Evolutionary conservation across 2,329 filamentous ascomycete species (phyloP).

Genomic region (Alternaria sp.): DNA sequence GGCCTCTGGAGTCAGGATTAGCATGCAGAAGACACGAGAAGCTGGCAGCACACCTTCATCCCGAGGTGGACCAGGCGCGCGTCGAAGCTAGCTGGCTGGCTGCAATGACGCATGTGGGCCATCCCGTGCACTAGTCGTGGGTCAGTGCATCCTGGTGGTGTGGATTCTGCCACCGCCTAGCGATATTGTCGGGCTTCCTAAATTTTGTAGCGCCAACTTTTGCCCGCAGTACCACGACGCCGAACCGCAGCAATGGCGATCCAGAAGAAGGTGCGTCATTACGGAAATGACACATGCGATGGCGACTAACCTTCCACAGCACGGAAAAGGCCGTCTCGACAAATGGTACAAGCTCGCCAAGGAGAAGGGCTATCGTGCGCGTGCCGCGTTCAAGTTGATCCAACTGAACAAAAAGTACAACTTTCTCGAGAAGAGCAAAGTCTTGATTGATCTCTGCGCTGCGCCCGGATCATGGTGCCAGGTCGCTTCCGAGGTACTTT

Average conservation of each 20-base stretch:
- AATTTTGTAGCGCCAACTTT: conserved; percentile 36
- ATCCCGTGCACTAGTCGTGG: conserved; percentile 18
- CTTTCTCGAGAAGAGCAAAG: conserved; percentile 95
- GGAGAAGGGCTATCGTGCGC: conserved; percentile 94
- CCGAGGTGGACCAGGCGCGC: conserved; percentile 25
- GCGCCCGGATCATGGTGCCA: conserved; percentile 72
- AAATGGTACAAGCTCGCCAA: conserved; percentile 99
- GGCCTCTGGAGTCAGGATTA: conserved; percentile 30
- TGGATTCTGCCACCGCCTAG: conserved; percentile 32
- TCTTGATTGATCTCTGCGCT: conserved; percentile 95
- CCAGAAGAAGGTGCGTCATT: conserved; percentile 78
- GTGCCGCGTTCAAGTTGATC: conserved; percentile 97
- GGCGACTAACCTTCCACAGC: conserved; percentile 56
- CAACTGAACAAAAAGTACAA: conserved; percentile 99
- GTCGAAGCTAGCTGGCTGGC: conserved; percentile 15
- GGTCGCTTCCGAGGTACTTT: conserved; percentile 81
- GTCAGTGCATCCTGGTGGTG: conserved; percentile 17
- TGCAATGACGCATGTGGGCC: conserved; percentile 33
- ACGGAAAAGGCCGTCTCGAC: conserved; percentile 97
- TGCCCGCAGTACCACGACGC: conserved; percentile 29
- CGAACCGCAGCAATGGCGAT: conserved; percentile 75
- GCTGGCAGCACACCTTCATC: conserved; percentile 30
- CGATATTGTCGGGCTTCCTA: conserved; percentile 21
- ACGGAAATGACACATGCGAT: background rate
- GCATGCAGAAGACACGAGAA: conserved; percentile 22